phyloP scores from a whole-genome alignment of 192 early-diverging fungal species.

The Backusella liffmaniae region DNA sequence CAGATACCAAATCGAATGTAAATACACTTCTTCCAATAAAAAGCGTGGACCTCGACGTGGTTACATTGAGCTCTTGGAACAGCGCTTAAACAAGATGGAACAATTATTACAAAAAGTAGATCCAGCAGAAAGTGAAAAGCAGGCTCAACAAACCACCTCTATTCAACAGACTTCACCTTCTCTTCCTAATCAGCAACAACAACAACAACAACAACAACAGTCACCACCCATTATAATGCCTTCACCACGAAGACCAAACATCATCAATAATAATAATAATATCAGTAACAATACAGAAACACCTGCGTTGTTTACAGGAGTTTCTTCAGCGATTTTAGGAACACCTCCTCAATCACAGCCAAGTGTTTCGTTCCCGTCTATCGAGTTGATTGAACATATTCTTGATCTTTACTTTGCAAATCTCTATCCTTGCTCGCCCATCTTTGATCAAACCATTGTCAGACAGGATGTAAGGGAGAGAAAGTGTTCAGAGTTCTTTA shows the following conservation, averaged over 20 bases:
- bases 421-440: constrained; percentile 41
- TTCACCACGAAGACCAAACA: not conserved
- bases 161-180: not conserved
- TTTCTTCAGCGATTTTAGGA: not conserved
- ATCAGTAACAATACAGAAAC: not conserved
- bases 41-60: constrained; percentile 87
- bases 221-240: not conserved
- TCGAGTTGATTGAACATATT: constrained; percentile 51
- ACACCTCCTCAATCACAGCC: not conserved
- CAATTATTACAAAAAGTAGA: constrained; percentile 47
- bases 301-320: not conserved
- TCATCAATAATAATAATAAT: not conserved
- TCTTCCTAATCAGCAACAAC: not conserved
- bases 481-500: constrained; percentile 44
- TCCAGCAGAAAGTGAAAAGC: not conserved
- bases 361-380: constrained; percentile 31
- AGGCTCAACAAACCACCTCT: not conserved
- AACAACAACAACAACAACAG: not conserved
- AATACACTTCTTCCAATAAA: constrained; percentile 83
- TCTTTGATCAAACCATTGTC: constrained; percentile 50
- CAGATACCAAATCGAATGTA: constrained; percentile 64
- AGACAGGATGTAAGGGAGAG: constrained; percentile 40
- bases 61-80: constrained; percentile 75
- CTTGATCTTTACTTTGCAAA: constrained; percentile 47
- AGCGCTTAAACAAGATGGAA: constrained; percentile 78